Evolutionary conservation across 352 stramenopile genomes (phyloP).

Genomic region (Phytophthora sp.): DNA sequence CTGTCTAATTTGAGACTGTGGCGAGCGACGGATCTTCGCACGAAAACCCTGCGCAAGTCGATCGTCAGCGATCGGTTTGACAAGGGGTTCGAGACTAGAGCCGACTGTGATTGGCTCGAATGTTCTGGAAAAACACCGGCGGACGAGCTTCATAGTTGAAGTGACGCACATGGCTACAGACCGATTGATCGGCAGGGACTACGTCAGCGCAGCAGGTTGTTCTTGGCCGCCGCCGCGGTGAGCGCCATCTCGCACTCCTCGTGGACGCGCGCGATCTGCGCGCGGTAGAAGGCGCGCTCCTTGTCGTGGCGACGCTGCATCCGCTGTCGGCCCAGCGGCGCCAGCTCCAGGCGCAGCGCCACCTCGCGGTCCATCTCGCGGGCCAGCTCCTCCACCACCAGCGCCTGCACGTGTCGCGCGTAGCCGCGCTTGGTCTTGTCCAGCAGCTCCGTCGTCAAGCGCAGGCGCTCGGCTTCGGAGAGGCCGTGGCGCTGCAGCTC

Average conservation of each 20-base stretch:
- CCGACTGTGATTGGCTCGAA: constrained; percentile 32
- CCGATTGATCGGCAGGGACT: too few relatives aligned
- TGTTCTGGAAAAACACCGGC: constrained; percentile 48
- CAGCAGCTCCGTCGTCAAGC: constrained; percentile 59
- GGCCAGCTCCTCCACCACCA: constrained; percentile 68
- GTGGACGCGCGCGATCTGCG: constrained; percentile 67
- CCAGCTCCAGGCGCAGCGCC: constrained; percentile 53
- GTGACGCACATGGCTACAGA: too few relatives aligned
- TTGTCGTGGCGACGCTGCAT: constrained; percentile 58
- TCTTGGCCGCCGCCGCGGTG: constrained; percentile 63
- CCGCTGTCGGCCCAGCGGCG: constrained; percentile 43
- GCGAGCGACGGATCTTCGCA: constrained; percentile 6
- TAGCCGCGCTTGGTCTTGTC: constrained; percentile 73
- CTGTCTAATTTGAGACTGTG: constrained; percentile 28
- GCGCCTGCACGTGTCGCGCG: constrained; percentile 49
- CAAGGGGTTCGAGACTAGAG: constrained; percentile 5
- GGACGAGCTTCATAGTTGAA: constrained; percentile 1
- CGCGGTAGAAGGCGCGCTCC: constrained; percentile 57
- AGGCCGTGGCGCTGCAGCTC: constrained; percentile 58
- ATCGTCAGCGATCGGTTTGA: constrained; percentile 15
- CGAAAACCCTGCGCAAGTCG: too few relatives aligned
- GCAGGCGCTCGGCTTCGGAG: constrained; percentile 31
- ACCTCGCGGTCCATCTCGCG: constrained; percentile 69
- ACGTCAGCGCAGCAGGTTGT: constrained; percentile 70
- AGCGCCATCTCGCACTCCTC: constrained; percentile 74